Percentiles rank a stretch among this genome's conserved stretches.
Evolutionary conservation across 2,329 filamentous ascomycete genomes (phyloP).

Genomic region (Myriosclerotinia curreyana): DNA sequence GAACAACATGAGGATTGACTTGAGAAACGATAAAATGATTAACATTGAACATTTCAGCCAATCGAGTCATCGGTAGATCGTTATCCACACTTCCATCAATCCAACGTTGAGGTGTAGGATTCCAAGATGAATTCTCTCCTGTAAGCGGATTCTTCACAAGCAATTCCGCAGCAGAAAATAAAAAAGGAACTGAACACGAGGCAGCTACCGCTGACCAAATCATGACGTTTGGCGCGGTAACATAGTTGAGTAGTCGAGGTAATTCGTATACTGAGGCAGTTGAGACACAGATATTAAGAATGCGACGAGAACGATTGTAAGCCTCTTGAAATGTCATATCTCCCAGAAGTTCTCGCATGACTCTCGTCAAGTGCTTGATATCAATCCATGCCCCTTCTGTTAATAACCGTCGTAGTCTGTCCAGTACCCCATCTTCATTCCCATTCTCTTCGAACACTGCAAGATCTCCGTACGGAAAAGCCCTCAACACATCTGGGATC

Average conservation of each 20-base stretch:
- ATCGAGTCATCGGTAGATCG: slow-evolving; percentile 83
- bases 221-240: slow-evolving; percentile 89
- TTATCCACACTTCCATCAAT: slow-evolving; percentile 96
- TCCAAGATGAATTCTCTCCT: slow-evolving; percentile 76
- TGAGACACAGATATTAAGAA: slow-evolving; percentile 92
- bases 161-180: slow-evolving; percentile 76
- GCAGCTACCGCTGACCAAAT: slow-evolving; percentile 97
- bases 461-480: slow-evolving; percentile 61
- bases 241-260: slow-evolving; percentile 83
- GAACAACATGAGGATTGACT: slow-evolving; percentile 90
- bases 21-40: slow-evolving; percentile 98
- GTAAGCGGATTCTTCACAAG: slow-evolving; percentile 83
- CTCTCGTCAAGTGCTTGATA: slow-evolving; percentile 73
- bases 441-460: slow-evolving; percentile 59
- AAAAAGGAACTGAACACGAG: slow-evolving; percentile 85
- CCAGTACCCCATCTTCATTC: slow-evolving; percentile 61
- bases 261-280: slow-evolving; percentile 84
- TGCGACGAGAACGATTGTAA: slow-evolving; percentile 88
- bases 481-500: slow-evolving; percentile 54
- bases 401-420: slow-evolving; percentile 68
- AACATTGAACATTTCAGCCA: slow-evolving; percentile 96
- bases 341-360: slow-evolving; percentile 77
- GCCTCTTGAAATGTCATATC: slow-evolving; percentile 95
- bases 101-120: slow-evolving; percentile 78
- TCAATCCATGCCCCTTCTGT: slow-evolving; percentile 85